These are phyloP conservation scores for Hemileia vastatrix DNA, from an alignment of 1,284 basidiomycete genomes.

Conservation along the genomic window DNA sequence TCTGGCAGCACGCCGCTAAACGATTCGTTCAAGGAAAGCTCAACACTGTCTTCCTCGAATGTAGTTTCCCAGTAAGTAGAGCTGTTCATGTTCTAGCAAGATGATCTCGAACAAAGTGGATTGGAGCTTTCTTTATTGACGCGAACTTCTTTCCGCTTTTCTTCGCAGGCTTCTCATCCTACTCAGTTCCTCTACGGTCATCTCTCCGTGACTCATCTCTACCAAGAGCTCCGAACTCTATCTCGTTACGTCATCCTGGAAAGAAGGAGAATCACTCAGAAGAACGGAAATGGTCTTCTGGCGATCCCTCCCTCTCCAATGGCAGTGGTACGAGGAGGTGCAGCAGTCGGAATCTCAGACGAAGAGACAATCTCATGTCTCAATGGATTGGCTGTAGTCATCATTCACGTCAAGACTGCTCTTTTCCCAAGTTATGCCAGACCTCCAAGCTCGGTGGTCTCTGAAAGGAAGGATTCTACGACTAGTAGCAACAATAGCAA, in stretches of 20 bases:
- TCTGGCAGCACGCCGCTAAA: slow-evolving; percentile 62
- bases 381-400: slow-evolving; percentile 30
- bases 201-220: slow-evolving; percentile 61
- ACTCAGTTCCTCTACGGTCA: slow-evolving; percentile 62
- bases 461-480: neutral
- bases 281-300: neutral
- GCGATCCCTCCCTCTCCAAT: slow-evolving; percentile 1
- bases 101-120: no score
- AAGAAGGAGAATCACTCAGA: neutral
- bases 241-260: slow-evolving; percentile 45
- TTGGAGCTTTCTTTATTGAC: no score
- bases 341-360: slow-evolving; percentile 5
- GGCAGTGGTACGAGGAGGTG: neutral
- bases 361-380: slow-evolving; percentile 28
- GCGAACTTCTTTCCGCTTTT: no score
- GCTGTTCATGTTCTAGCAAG: neutral
- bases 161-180: slow-evolving; percentile 49
- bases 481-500: neutral
- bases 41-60: slow-evolving; percentile 74
- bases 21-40: no score
- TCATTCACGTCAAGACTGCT: slow-evolving; percentile 38
- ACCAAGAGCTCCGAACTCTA: slow-evolving; percentile 56
- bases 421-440: slow-evolving; percentile 32
- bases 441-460: neutral
- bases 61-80: slow-evolving; percentile 55